Evolutionary conservation across 2,329 filamentous ascomycete species (phyloP).

Genomic region (Clarireedia homoeocarpa): DNA sequence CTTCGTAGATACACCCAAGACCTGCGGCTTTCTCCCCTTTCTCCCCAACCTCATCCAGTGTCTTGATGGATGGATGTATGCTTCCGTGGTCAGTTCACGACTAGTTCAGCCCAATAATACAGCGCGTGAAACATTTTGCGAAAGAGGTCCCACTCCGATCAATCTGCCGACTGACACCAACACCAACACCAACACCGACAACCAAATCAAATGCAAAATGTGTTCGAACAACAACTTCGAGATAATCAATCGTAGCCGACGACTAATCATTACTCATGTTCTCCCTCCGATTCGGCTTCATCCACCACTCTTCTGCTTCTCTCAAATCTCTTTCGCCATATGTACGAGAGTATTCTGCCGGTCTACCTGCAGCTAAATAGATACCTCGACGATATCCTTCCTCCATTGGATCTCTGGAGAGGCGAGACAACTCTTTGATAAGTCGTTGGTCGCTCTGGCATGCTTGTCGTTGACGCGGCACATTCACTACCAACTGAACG

Average conservation of each 20-base stretch:
- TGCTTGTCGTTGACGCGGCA: background rate
- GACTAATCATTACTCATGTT: background rate
- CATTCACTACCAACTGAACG: background rate
- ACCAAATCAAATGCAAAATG: no score
- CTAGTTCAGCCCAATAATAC: background rate
- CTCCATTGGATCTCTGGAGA: background rate
- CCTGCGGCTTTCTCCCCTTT: background rate
- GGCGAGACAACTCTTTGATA: background rate
- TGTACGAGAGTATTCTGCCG: no score
- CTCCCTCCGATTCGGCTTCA: background rate
- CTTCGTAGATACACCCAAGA: background rate
- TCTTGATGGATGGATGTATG: background rate
- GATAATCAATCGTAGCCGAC: background rate
- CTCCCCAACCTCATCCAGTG: background rate
- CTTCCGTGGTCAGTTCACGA: background rate
- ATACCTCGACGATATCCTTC: background rate
- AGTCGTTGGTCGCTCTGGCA: background rate
- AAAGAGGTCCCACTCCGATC: background rate
- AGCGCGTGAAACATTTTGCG: background rate
- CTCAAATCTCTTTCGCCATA: background rate
- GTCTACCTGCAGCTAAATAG: background rate
- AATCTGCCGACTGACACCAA: no score
- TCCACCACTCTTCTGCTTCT: background rate
- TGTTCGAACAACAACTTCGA: background rate
- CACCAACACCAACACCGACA: no score